A percentile compares a stretch with the other conserved stretches of the same genome.
Conservation (phyloP, 1,284 basidiomycete species). For the Pyrrhoderma lamaoense region DNA sequence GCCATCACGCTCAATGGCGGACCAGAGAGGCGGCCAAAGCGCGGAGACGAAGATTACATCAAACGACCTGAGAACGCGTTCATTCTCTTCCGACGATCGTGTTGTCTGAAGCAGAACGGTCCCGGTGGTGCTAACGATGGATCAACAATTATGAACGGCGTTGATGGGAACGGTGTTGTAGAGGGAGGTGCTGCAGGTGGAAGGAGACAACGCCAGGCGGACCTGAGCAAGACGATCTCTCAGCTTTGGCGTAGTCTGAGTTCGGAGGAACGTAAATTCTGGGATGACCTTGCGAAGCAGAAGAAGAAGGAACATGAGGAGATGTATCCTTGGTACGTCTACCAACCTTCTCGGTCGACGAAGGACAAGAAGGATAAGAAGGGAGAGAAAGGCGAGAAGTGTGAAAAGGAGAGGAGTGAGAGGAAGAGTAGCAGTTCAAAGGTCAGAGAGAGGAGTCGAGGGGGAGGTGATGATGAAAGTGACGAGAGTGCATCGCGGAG, state of each 20-base stretch:
- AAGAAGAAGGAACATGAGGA: constrained; percentile 53
- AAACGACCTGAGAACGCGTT: constrained; percentile 77
- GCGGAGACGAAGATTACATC: constrained; percentile 73
- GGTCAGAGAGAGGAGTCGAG: too few species aligned
- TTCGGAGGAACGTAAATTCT: constrained; percentile 52
- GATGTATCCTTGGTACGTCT: constrained; percentile 68
- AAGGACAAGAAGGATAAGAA: constrained; percentile 6
- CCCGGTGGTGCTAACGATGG: constrained; percentile 29
- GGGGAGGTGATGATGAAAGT: too few species aligned
- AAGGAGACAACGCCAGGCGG: constrained; percentile 39
- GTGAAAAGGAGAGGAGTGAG: too few species aligned
- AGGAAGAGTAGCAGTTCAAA: too few species aligned
- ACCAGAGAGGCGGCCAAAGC: constrained; percentile 58
- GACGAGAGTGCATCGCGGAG: too few species aligned
- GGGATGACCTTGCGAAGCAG: constrained; percentile 54
- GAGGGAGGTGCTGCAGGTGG: constrained; percentile 27
- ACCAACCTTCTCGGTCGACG: constrained; percentile 46
- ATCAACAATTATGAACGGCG: not conserved
- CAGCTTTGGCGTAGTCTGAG: constrained; percentile 64
- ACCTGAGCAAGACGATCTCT: constrained; percentile 70
- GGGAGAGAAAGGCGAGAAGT: constrained; percentile 11
- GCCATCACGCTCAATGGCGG: constrained; percentile 31
- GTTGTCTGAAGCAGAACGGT: constrained; percentile 52
- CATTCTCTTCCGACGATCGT: constrained; percentile 70
- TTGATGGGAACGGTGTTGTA: constrained; percentile 12